Evolutionary conservation across 768 basidiomycete species (phyloP).

Genomic region (Exsudoporus frostii): DNA sequence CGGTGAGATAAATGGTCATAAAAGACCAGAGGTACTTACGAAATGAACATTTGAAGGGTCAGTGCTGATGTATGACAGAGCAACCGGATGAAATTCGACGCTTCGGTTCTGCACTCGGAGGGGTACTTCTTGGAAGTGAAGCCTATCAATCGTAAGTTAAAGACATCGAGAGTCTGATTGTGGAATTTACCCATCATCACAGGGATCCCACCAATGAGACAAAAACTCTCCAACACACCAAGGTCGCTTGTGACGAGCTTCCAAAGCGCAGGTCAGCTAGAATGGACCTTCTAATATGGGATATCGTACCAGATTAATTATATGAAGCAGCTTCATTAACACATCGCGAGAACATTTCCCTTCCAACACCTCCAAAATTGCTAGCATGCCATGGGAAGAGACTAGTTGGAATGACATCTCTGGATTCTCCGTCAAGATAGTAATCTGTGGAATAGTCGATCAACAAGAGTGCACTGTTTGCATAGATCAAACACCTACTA

Average conservation of each 20-base stretch:
- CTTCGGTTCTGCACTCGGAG: constrained; percentile 90
- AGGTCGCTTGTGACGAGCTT: constrained; percentile 71
- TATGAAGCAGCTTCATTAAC: constrained; percentile 77
- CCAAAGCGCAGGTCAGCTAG: not conserved
- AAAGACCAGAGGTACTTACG: constrained; percentile 53
- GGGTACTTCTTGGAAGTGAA: constrained; percentile 95
- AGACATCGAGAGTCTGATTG: not conserved
- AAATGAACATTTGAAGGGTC: constrained; percentile 98
- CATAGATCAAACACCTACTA: constrained; percentile 48
- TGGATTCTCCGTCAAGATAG: constrained; percentile 71
- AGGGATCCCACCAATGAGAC: constrained; percentile 91
- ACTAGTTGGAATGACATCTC: constrained; percentile 89
- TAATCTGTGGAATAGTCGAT: constrained; percentile 47
- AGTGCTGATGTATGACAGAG: constrained; percentile 90
- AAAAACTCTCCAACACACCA: constrained; percentile 90
- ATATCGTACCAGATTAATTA: constrained; percentile 74
- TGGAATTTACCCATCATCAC: constrained; percentile 78
- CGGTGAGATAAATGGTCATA: not conserved
- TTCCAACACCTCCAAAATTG: constrained; percentile 91
- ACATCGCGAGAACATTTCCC: constrained; percentile 83
- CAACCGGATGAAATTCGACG: constrained; percentile 89
- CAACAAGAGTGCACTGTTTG: not conserved
- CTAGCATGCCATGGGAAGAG: constrained; percentile 91
- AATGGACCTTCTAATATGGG: not conserved
- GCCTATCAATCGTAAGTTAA: constrained; percentile 39